Base-by-base conservation (phyloP, 1,284 basidiomycete species). In the Heliocybe sulcata region DNA sequence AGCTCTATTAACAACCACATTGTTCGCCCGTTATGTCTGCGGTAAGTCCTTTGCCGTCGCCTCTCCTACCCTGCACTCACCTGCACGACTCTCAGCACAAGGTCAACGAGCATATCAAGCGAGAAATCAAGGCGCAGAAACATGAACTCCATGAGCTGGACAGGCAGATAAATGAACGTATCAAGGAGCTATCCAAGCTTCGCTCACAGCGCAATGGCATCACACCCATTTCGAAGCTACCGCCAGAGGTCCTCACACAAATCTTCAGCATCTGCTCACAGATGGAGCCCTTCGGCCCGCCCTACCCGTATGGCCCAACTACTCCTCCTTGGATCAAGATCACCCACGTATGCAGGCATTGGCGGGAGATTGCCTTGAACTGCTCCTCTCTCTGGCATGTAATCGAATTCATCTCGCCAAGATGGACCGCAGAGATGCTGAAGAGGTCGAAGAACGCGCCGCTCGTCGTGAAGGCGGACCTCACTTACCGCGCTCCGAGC, bases 371-470 rank as follows among this genome's bases (percentile, higher is more conserved):
- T 20, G 51, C 51, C 3, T 14, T 52, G 3, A 35, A 35, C 26
- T 52, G 51, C 20, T 11, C 51, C 12, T n/a, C 51, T 9, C 51
- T 52, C 3, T 52, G 51, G 51, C 20, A 23, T 16, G 3, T 9
- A 4, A 29, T 52, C 22, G 51, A 31, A 14, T 52, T 29, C 33
- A 4, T 23, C 3, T 12, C 26, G 29, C 20, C 51, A 4, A 31
- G 16, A 12, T 35, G 26, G 29, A 52, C 51, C 3, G 51, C 29
- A n/a, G 51, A 52, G 51, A 31, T 52, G 51, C 33, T 52, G 29
- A 14, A n/a, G 51, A 16, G 51, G 29, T 52, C 51, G 29, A 52
- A 52, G 51, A 35, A 52, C 22, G 51, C 51, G 22, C 10, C 51
- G 3, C 4, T 52, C 22, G 51, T 31, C 10, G 33, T 52, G n/a